Evolutionary conservation across 2,329 filamentous ascomycete genomes (phyloP), one percentile per base, ranked within the genome.

Genomic region (Ophiostoma piceae): DNA sequence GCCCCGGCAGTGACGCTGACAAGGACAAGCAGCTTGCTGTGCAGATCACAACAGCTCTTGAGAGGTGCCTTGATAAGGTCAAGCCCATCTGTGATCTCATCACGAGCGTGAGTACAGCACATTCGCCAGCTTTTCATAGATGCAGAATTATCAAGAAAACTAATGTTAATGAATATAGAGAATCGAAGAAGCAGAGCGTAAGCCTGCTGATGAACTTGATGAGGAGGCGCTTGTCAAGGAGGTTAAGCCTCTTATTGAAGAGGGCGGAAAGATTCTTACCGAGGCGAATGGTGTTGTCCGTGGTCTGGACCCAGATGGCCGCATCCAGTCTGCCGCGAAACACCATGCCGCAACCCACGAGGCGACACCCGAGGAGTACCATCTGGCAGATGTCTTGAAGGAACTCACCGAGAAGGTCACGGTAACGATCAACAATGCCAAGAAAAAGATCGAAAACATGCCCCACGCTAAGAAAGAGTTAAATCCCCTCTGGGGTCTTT

Each of bases 401-500:
- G 92, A 92, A 81, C 84, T 97, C 71, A 94, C 93, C 0, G 89
- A 89, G 26, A 89, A 87, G 35, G 91, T 97, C 29, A 89, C 91
- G 66, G 88, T 89, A 75, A 92, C 90, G 32, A 94, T 97, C 74
- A 93, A 97, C 77, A 89, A 90, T 73, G 91, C 91, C 35, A 95
- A 94, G 87, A 91, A 90, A 82, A 97, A 92, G 83, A 91, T 97
- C 72, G 88, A 91, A 76, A 91, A 92, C 77, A 95, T 97, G 91
- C 93, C 94, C 6, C 91, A 96, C 74, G 94, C 92, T 62, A 96
- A 97, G 89, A 94, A 96, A 85, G 89, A 94, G 83, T 85, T 97
- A 72, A 97, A 94, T 82, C 93, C 94, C 12, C 87, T 97, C 39
- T 96, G 93, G 92, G 88, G 83, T 39, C 83, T 97, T 67, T 82